Evolutionary conservation across 805 yeast genomes (phyloP), one percentile per base, ranked within the genome.

Genomic region (Candida bentonensis): DNA sequence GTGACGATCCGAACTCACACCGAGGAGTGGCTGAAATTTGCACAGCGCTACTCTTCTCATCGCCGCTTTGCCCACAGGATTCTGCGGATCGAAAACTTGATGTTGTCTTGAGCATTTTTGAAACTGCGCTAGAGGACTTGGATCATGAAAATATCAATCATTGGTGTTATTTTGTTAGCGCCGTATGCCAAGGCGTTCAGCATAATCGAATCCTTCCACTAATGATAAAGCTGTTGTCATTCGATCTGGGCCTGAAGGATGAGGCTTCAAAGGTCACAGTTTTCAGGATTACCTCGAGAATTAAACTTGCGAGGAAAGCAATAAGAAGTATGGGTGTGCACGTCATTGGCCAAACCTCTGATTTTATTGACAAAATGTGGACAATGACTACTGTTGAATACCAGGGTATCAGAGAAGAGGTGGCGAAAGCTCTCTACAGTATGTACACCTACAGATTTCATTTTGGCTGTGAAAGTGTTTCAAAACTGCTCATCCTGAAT

Each of bases 11-110:
- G 7, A 30, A 30, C 36, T 11, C 36, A 13, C 36, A 30, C 17
- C 36, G 36, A 13, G 36, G 36, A n/a, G n/a, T n/a, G 17, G 36
- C 36, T 11, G 36, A 30, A n/a, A 11, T 30, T 30, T 30, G 36
- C 20, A 30, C 36, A 9, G 36, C 36, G 11, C 17, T 30, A 5
- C n/a, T 30, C 7, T 30, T 30, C n/a, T 30, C 36, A 30, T 15
- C n/a, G 5, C 20, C 36, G n/a, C 20, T 15, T 4, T 30, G 36
- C 20, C 36, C 36, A 4, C 17, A 30, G 17, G 5, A 9, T 9
- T 9, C 17, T 30, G 36, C 36, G 17, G n/a, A 30, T 11, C 5
- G 7, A 30, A 30, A 30, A 30, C 13, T 30, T 11, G 20, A 30
- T 30, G 17, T 30, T 9, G 17, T 30, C 5, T 30, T 30, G 17